These are phyloP conservation scores for Raddia guianensis DNA, from an alignment of 176 grass and related monocot species.

Conservation along the genomic window DNA sequence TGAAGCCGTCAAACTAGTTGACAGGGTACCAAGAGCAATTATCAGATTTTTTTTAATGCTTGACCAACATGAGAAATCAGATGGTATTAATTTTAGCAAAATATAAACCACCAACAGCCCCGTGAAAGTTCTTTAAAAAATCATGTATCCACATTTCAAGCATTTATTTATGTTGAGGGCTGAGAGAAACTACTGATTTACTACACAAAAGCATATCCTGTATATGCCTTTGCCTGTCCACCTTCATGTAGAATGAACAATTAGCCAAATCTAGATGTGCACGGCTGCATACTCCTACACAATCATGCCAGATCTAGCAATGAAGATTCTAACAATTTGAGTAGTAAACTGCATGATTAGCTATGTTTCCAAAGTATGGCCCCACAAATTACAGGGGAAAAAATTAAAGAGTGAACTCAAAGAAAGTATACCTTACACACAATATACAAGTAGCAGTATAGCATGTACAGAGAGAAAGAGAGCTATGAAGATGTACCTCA, in stretches of 20 bases:
- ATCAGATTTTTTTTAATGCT: neutral
- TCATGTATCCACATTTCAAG: neutral
- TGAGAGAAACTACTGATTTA: neutral
- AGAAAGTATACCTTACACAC: neutral
- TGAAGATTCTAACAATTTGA: neutral
- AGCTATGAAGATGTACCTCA: conserved; percentile 51
- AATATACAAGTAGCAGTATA: neutral
- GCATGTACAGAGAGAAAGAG: neutral
- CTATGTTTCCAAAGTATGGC: neutral
- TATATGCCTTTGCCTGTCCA: neutral
- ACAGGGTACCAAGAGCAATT: neutral
- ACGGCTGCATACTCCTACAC: neutral
- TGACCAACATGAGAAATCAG: neutral
- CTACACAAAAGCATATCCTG: neutral
- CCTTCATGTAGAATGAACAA: neutral
- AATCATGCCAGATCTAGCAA: neutral
- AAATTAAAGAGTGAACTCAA: neutral
- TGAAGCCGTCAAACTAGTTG: neutral
- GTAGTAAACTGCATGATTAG: neutral
- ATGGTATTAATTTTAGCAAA: neutral
- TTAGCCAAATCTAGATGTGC: neutral
- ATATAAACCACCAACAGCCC: neutral
- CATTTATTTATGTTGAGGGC: neutral
- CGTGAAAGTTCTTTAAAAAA: neutral
- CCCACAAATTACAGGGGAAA: neutral